Evolutionary conservation across 2,329 filamentous ascomycete species (phyloP), one percentile per base, ranked within the genome.

Genomic region (Stagonosporopsis cucurbitacearum): DNA sequence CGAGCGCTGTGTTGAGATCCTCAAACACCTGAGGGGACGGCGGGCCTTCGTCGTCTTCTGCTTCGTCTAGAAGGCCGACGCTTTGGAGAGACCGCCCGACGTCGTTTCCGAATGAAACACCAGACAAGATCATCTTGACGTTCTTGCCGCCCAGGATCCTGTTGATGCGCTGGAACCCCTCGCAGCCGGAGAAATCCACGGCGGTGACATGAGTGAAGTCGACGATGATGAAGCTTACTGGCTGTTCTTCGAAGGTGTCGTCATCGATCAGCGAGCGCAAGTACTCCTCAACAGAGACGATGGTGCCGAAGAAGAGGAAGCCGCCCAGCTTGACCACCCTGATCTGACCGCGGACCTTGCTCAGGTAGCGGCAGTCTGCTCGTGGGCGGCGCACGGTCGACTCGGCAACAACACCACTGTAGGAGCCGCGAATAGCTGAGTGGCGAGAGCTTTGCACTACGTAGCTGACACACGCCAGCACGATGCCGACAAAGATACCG

Each of bases 231-330:
- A 92, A 99, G 63, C 91, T 89, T 71, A 98, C 95, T 0, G 94
- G 92, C 48, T 88, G 84, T 62, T 86, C 80, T 23, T 81, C 80
- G 71, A 97, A 98, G 2, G 87, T 84, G 58, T 94, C 88, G 26
- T 96, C 92, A 25, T 93, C 88, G 42, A 98, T 88, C 28, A 98
- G 79, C 4, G 83, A 86, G 20, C 93, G 86, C 58, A 98, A 93
- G 61, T 89, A 89, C 60, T 91, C 90, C 75, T 99, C 95, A 0
- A 99, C 94, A 43, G 91, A 92, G 49, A 97, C 94, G 62, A 99
- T 96, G 2, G 93, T 98, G 15, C 95, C 95, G 65, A 99, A 99
- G 81, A 99, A 99, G n/a, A 99, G 84, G 70, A 94, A 98, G 0
- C 95, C 94, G 0, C 90, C 89, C 15, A 99, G 83, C 75, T 98